phyloP scores from a whole-genome alignment of 1,284 basidiomycete genomes.

The Microbotryomycetes sp. region DNA sequence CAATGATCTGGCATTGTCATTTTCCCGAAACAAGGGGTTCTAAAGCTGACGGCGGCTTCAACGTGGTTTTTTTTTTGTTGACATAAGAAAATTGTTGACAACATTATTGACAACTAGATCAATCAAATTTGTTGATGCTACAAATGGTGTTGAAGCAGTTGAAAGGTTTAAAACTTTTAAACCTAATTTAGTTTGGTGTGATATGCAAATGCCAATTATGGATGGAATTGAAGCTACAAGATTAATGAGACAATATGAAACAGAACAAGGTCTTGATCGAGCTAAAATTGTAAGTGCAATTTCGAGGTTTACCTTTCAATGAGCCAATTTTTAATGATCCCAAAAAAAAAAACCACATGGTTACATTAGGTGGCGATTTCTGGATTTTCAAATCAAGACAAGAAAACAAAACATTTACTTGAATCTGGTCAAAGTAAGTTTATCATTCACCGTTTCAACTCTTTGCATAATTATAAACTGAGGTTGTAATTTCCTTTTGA shows the following conservation, averaged over 20 bases:
- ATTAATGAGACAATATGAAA: slow-evolving; percentile 4
- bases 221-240: slow-evolving; percentile 8
- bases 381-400: background rate
- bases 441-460: background rate
- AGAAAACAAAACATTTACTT: background rate
- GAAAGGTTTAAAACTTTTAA: slow-evolving; percentile 2
- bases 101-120: background rate
- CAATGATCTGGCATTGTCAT: no score
- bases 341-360: no score
- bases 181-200: slow-evolving; percentile 12
- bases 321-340: no score
- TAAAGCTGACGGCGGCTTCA: background rate
- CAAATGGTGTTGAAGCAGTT: slow-evolving; percentile 2
- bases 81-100: background rate
- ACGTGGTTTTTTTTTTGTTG: slow-evolving; percentile 3
- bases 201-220: slow-evolving; percentile 12
- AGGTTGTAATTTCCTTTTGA: background rate
- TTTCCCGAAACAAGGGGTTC: no score
- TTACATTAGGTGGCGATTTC: background rate
- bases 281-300: background rate
- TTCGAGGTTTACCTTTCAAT: no score
- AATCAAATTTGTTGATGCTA: background rate
- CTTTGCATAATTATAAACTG: background rate
- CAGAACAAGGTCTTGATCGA: background rate
- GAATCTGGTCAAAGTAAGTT: background rate